Percentiles rank a stretch among this genome's conserved stretches.
Evolutionary conservation across 495 filamentous ascomycete species (phyloP).

Genomic region (Talaromyces trachyspermus): DNA sequence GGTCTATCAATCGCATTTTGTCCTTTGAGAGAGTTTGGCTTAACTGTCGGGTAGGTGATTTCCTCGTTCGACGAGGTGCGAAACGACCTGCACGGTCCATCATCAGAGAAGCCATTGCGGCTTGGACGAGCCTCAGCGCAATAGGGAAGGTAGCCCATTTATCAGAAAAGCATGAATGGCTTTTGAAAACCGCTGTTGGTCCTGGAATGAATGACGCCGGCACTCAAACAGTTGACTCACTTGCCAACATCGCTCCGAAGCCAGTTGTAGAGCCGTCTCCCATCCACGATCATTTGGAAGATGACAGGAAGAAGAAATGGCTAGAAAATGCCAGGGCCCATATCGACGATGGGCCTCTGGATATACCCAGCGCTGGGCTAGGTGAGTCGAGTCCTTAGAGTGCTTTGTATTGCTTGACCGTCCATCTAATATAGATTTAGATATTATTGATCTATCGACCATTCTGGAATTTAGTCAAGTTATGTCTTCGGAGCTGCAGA

Average conservation of each 20-base stretch:
- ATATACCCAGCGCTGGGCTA: slow-evolving; percentile 39
- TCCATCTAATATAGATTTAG: slow-evolving; percentile 23
- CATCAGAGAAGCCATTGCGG: slow-evolving; percentile 62
- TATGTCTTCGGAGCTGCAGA: slow-evolving; percentile 79
- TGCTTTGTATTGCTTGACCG: slow-evolving; percentile 19
- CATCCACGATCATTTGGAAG: slow-evolving; percentile 39
- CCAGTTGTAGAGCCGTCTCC: slow-evolving; percentile 38
- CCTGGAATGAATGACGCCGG: slow-evolving; percentile 57
- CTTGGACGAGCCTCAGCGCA: slow-evolving; percentile 69
- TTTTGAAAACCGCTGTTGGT: slow-evolving; percentile 59
- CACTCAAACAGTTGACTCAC: slow-evolving; percentile 61
- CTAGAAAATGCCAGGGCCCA: slow-evolving; percentile 55
- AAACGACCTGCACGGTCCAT: slow-evolving; percentile 65
- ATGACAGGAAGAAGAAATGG: slow-evolving; percentile 61
- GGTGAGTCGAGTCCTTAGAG: slow-evolving; percentile 21
- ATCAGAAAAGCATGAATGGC: slow-evolving; percentile 60
- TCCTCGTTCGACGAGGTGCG: slow-evolving; percentile 61
- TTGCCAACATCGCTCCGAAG: slow-evolving; percentile 45
- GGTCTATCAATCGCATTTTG: not conserved
- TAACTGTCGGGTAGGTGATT: slow-evolving; percentile 47
- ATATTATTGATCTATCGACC: slow-evolving; percentile 81
- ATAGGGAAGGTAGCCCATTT: slow-evolving; percentile 65
- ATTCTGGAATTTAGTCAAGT: slow-evolving; percentile 86
- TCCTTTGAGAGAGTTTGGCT: not conserved
- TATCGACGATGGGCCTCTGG: slow-evolving; percentile 28